Percentiles rank a stretch among this genome's conserved stretches.
Conservation (phyloP, 352 stramenopile genomes). For the Globisporangium paddicum region DNA sequence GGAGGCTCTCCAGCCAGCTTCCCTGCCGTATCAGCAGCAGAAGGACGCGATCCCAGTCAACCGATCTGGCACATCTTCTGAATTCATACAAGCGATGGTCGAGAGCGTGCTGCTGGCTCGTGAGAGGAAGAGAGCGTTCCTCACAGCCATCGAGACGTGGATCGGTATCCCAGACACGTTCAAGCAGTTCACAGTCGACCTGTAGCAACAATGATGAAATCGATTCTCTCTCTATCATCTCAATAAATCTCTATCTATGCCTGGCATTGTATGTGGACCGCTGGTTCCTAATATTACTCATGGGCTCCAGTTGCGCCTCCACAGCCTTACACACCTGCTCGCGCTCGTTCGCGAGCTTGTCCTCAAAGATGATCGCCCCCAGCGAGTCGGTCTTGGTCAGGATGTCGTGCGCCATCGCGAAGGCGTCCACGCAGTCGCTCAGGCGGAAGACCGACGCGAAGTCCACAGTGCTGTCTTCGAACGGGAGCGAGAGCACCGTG, state of each 20-base stretch:
- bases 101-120: background rate
- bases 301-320: background rate
- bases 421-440: conserved; percentile 59
- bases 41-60: conserved; percentile 29
- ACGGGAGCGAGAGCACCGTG: conserved; percentile 41
- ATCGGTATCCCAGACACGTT: conserved; percentile 27
- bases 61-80: background rate
- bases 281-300: background rate
- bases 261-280: background rate
- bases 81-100: background rate
- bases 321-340: conserved; percentile 25
- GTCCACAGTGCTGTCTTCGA: conserved; percentile 35
- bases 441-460: conserved; percentile 65
- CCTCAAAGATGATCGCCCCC: conserved; percentile 61
- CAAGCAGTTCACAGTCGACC: conserved; percentile 35
- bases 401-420: conserved; percentile 64
- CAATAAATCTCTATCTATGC: background rate
- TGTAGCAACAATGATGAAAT: background rate
- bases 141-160: conserved; percentile 19
- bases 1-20: background rate
- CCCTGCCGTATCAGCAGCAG: conserved; percentile 29
- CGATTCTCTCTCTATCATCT: background rate
- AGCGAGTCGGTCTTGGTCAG: conserved; percentile 40
- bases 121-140: conserved; percentile 6
- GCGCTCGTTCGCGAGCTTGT: conserved; percentile 26